These are phyloP conservation scores for Termitomyces sp. DNA, from an alignment of 768 basidiomycete species.

Conservation along the genomic window DNA sequence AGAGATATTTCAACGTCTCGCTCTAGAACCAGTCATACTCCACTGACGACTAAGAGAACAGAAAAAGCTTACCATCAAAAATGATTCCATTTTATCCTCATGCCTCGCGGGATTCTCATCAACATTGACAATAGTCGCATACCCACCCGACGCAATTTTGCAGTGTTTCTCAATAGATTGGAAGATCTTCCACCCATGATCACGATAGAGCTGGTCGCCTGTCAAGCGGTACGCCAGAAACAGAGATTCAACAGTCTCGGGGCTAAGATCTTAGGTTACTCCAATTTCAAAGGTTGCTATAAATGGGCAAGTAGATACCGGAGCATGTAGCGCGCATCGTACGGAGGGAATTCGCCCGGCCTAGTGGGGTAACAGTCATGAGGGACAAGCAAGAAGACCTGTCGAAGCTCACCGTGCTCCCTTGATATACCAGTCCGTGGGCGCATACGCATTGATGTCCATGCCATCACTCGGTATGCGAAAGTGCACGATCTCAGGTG, in stretches of 20 bases:
- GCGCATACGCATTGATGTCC: conserved; percentile 31
- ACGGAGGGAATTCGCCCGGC: conserved; percentile 39
- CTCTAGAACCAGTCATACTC: conserved; percentile 37
- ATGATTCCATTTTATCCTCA: conserved; percentile 95
- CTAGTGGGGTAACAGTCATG: conserved; percentile 11
- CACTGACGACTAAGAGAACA: not conserved
- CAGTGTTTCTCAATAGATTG: conserved; percentile 84
- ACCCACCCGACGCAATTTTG: conserved; percentile 72
- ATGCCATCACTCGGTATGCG: conserved; percentile 54
- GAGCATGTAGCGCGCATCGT: conserved; percentile 92
- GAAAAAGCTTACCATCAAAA: conserved; percentile 62
- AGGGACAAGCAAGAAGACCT: not conserved
- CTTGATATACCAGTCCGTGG: conserved; percentile 89
- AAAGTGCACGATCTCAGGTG: conserved; percentile 90
- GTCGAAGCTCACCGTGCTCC: conserved; percentile 48
- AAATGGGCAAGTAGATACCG: conserved; percentile 34
- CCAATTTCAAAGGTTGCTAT: not conserved
- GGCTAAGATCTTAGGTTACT: conserved; percentile 35
- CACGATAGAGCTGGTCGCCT: conserved; percentile 74
- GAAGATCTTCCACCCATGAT: conserved; percentile 87
- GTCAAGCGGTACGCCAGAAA: conserved; percentile 91
- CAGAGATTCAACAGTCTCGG: conserved; percentile 92
- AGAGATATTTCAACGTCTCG: conserved; percentile 90
- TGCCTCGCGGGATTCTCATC: conserved; percentile 61
- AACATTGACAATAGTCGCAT: conserved; percentile 79